These are phyloP conservation scores for Cyclotella sp. DNA, from an alignment of 108 stramenopile species.

Conservation along the genomic window DNA sequence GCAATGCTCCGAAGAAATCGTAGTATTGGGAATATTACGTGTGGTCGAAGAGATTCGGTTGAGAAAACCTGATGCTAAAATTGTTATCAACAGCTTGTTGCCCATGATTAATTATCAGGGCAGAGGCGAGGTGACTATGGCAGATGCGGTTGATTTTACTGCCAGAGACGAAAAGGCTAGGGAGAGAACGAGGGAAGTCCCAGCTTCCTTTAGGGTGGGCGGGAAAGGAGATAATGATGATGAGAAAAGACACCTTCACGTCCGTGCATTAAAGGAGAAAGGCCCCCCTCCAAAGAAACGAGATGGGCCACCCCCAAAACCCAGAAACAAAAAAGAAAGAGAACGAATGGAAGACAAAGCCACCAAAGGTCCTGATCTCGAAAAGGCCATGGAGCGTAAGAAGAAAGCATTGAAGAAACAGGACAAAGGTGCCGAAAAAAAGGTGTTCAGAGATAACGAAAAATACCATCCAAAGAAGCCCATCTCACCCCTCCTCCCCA, in stretches of 20 bases:
- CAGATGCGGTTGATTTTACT: conserved; percentile 48
- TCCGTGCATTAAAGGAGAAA: neutral
- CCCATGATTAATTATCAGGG: conserved; percentile 67
- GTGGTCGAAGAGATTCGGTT: conserved; percentile 79
- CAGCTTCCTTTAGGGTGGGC: conserved; percentile 3
- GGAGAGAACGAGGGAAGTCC: conserved; percentile 29
- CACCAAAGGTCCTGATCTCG: conserved; percentile 37
- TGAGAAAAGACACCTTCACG: neutral
- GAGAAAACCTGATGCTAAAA: conserved; percentile 69
- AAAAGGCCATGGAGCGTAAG: conserved; percentile 45
- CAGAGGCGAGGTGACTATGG: conserved; percentile 35
- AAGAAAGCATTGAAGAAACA: conserved; percentile 21
- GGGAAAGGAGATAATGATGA: neutral
- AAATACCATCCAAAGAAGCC: conserved; percentile 51
- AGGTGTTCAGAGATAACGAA: conserved; percentile 46
- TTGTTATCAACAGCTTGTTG: conserved; percentile 83
- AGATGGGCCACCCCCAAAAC: neutral
- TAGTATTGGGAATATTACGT: conserved; percentile 75
- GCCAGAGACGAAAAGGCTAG: conserved; percentile 18
- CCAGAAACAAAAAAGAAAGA: conserved; percentile 30
- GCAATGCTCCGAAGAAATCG: conserved; percentile 87
- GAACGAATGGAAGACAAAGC: conserved; percentile 36
- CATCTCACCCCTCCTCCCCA: conserved; percentile 39
- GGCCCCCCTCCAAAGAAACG: neutral
- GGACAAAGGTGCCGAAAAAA: conserved; percentile 30